Evolutionary conservation across 2,329 filamentous ascomycete species (phyloP), one percentile per base, ranked within the genome.

Genomic region (Phyllosticta capitalensis): DNA sequence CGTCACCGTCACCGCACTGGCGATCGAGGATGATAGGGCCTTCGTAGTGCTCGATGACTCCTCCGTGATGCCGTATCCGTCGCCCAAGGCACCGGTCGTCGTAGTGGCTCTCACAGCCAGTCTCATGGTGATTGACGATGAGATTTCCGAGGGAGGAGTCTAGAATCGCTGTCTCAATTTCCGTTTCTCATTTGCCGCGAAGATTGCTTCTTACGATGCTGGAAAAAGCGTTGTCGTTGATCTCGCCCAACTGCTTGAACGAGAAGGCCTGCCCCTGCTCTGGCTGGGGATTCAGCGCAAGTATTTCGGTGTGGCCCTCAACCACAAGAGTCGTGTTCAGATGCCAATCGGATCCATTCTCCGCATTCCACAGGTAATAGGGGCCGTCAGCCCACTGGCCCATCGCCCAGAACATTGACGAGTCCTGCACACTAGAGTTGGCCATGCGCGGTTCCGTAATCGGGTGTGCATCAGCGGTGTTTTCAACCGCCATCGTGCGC

Each of bases 321-420:
- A 10, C 17, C 56, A 38, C 10, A 38, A 38, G 10, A 12, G 17
- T 21, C 9, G 38, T 28, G 4, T 56, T 52, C 45, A 62, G 6
- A 49, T 62, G 61, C 53, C 50, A 60, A 1, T 19, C 19, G 9
- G 56, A 60, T 6, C 61, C 57, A 21, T 62, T 62, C 50, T 45
- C 49, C 10, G 53, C 53, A 20, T 62, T 62, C 51, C 55, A 53
- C 10, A 62, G 50, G 48, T 48, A 62, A 19, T 56, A 62, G 17
- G 58, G 26, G 14, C 61, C 49, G 17, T 62, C 57, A 9, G 26
- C 33, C 56, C 61, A 62, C 1, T 33, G 22, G 12, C 21, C 50
- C n/a, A 62, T 45, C 21, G 21, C 28, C 61, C 61, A 62, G 26
- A 56, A 38, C 61, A 60, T 57, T 7, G 53, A 53, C 12, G 7